A percentile compares a stretch with the other conserved stretches of the same genome.
phyloP scores from a whole-genome alignment of 768 basidiomycete genomes.

The Lentinula edodes region DNA sequence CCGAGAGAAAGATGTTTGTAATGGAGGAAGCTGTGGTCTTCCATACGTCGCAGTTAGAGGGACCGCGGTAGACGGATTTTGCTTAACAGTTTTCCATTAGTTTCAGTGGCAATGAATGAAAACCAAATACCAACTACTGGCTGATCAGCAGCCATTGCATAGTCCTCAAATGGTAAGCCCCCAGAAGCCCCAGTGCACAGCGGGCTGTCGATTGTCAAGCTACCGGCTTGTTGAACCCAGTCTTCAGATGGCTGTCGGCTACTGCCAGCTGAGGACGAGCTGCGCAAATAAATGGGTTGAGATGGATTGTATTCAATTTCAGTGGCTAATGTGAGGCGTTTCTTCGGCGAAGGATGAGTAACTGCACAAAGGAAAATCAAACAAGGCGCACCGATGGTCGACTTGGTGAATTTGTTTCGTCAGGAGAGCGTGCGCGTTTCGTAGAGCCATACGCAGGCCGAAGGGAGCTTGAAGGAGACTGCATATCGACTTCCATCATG shows the following conservation, averaged over 20 bases:
- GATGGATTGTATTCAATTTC: conserved; percentile 10
- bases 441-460: conserved; percentile 26
- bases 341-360: conserved; percentile 31
- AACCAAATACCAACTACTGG: conserved; percentile 12
- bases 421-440: conserved; percentile 63
- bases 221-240: conserved; percentile 70
- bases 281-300: conserved; percentile 10
- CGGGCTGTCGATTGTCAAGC: conserved; percentile 59
- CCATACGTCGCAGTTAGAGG: background rate
- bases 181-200: conserved; percentile 6
- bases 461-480: conserved; percentile 34
- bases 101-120: background rate
- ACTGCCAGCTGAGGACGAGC: conserved; percentile 24
- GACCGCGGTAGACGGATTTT: background rate
- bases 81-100: background rate
- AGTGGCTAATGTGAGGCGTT: conserved; percentile 47
- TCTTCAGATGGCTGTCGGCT: conserved; percentile 53
- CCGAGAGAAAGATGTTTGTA: conserved; percentile 13
- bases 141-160: conserved; percentile 7
- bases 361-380: background rate
- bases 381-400: conserved; percentile 43
- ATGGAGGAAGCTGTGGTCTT: conserved; percentile 12
- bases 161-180: background rate
- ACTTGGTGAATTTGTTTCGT: conserved; percentile 36
- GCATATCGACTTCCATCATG: conserved; percentile 56